Evolutionary conservation across 2,329 filamentous ascomycete genomes (phyloP), one percentile per base, ranked within the genome.

Genomic region (Aspergillus sp.): DNA sequence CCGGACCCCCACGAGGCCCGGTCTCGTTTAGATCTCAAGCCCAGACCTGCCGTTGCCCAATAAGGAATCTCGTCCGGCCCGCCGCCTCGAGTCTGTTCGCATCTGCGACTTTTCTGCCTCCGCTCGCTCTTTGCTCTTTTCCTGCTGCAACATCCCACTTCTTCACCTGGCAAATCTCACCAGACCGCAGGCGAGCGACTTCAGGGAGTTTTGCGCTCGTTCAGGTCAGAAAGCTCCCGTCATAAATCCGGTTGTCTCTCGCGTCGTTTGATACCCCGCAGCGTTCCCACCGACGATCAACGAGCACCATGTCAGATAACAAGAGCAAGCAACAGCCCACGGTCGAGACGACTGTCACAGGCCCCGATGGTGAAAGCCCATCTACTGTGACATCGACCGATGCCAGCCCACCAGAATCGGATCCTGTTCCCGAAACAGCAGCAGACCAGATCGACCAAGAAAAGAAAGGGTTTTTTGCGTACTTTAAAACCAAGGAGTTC

Each of bases 401-500:
- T 61, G 58, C 57, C 41, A 41, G 58, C 43, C 48, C 55, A 8
- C 60, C 39, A 39, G 62, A 60, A 39, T 65, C 61, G 15, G 58
- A 62, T 17, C 58, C 62, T 9, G 35, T 40, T 4, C 53, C 59
- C 15, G 61, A 68, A 41, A 67, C 68, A 23, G 62, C 70, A 8
- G 74, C 71, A 15, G 76, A 77, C 44, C 73, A 73, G 39, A 66
- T 77, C 9, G 74, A 75, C 31, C 67, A 72, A 52, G 62, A 74
- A 54, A 80, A 81, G 74, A 77, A 78, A 63, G 74, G 79, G 4
- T 81, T 79, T 64, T 83, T 87, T 64, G 79, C 88, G 44, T 98
- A 95, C 77, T 80, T 98, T 62, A 83, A 82, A 66, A 96, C 93
- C 11, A 82, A 82, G 69, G 90, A 97, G 72, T 98, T 99, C 73